Evolutionary conservation across 2,329 filamentous ascomycete genomes (phyloP).

Genomic region (Amesomyces nigricolor): DNA sequence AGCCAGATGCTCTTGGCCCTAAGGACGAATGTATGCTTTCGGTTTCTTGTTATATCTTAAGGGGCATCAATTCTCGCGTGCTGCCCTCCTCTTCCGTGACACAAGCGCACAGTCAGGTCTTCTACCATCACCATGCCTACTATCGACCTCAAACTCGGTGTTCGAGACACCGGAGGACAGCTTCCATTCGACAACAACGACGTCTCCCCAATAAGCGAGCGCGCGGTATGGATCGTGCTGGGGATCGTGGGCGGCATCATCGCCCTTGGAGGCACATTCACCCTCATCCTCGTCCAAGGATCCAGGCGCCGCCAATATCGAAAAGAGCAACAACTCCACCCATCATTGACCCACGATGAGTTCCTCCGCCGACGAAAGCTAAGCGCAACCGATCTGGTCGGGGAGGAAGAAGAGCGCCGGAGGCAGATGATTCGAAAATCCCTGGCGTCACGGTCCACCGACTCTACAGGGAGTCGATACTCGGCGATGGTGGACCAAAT

Average conservation of each 20-base stretch:
- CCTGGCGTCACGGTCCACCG: slow-evolving; percentile 30
- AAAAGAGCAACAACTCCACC: slow-evolving; percentile 25
- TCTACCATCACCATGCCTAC: slow-evolving; percentile 6
- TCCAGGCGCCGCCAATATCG: slow-evolving; percentile 25
- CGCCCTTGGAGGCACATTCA: slow-evolving; percentile 24
- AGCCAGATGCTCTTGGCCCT: too few relatives aligned
- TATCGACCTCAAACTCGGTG: neutral
- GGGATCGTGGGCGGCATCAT: slow-evolving; percentile 27
- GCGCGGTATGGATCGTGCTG: slow-evolving; percentile 26
- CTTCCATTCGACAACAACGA: neutral
- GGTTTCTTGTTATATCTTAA: too few relatives aligned
- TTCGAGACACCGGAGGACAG: neutral
- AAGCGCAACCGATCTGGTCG: slow-evolving; percentile 24
- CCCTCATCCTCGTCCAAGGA: slow-evolving; percentile 21
- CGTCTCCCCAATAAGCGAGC: neutral
- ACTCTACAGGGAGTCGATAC: slow-evolving; percentile 7
- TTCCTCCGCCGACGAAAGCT: slow-evolving; percentile 26
- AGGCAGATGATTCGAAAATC: slow-evolving; percentile 41
- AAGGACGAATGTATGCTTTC: too few relatives aligned
- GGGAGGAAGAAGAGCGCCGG: slow-evolving; percentile 36
- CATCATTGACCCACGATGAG: slow-evolving; percentile 23
- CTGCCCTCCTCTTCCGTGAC: neutral
- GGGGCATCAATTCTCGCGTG: too few relatives aligned
- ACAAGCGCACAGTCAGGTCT: neutral
- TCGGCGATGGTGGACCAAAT: slow-evolving; percentile 7